Base-by-base conservation (phyloP, 2,329 filamentous ascomycete genomes). In the Aspergillus pseudonomiae region DNA sequence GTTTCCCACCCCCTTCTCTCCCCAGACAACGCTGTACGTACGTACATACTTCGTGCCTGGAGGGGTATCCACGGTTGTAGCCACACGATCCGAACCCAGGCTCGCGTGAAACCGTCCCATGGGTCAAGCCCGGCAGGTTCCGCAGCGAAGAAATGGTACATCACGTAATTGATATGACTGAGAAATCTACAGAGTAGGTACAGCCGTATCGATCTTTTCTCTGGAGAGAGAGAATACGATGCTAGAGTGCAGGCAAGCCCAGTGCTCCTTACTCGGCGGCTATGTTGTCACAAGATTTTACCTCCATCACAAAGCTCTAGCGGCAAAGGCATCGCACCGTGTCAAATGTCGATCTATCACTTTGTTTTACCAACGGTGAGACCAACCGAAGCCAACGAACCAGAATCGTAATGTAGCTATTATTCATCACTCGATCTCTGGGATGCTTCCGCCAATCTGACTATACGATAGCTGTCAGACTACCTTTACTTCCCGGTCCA, bases 111-210 rank as follows among this genome's bases (percentile, higher is more conserved):
- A 59, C 57, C 32, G 53, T 65, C 61, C 69, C 69, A 67, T 67
- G 68, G 69, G 36, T 70, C 59, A 34, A 16, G 57, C 57, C 69
- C 69, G 65, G 62, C n/a, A 48, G 64, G 65, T 66, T 67, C 69
- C 69, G 67, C 60, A 41, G 30, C 21, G 28, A 39, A 52, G 53
- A 46, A 59, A 60, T 26, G 52, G n/a, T 39, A n/a, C 39, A 41
- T 41, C n/a, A 12, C 26, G 60, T 62, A 56, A 55, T 45, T 53
- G 54, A 19, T 26, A 39, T 54, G n/a, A 34, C 12, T 28, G 19
- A 54, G 24, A n/a, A 26, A 28, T 28, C 26, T 28, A 28, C 26
- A 28, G 12, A 16, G 3, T 9, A 19, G 14, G 28, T 41, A 41
- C 39, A n/a, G 16, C 16, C 7, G 19, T 53, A 34, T 34, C 10